Percentiles rank a stretch among this genome's conserved stretches.
Conservation (phyloP, 495 filamentous ascomycete species). For the Emericellopsis terricola region DNA sequence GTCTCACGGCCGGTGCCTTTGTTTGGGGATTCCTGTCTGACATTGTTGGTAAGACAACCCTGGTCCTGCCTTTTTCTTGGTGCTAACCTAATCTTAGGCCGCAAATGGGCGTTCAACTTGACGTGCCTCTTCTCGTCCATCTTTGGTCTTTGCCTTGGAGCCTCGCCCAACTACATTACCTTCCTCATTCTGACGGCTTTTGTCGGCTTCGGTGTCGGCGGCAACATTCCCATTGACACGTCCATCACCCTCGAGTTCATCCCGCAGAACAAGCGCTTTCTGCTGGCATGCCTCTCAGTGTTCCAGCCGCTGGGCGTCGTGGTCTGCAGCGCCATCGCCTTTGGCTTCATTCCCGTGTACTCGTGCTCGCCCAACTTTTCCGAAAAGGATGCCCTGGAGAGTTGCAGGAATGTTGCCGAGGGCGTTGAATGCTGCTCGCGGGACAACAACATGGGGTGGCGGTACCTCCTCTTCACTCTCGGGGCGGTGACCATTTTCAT, state of each 20-base stretch:
- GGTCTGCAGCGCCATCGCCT: constrained; percentile 53
- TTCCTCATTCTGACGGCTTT: constrained; percentile 47
- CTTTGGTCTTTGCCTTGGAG: constrained; percentile 48
- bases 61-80: no score
- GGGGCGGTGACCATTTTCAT: constrained; percentile 50
- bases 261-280: constrained; percentile 55
- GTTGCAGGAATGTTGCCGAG: no score
- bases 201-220: constrained; percentile 55
- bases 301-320: constrained; percentile 65
- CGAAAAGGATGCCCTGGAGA: no score
- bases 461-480: constrained; percentile 50
- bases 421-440: constrained; percentile 37
- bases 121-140: constrained; percentile 44
- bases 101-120: constrained; percentile 59
- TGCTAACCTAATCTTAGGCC: constrained; percentile 47
- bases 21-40: no score
- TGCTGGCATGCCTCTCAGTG: constrained; percentile 52
- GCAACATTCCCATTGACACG: constrained; percentile 54
- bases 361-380: constrained; percentile 17
- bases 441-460: constrained; percentile 61
- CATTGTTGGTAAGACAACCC: no score
- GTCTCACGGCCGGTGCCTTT: no score
- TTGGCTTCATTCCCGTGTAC: constrained; percentile 65
- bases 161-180: constrained; percentile 47
- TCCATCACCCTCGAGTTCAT: constrained; percentile 65